Base-by-base conservation (phyloP, 176 grass and related monocot genomes). In the Pharus latifolius region DNA sequence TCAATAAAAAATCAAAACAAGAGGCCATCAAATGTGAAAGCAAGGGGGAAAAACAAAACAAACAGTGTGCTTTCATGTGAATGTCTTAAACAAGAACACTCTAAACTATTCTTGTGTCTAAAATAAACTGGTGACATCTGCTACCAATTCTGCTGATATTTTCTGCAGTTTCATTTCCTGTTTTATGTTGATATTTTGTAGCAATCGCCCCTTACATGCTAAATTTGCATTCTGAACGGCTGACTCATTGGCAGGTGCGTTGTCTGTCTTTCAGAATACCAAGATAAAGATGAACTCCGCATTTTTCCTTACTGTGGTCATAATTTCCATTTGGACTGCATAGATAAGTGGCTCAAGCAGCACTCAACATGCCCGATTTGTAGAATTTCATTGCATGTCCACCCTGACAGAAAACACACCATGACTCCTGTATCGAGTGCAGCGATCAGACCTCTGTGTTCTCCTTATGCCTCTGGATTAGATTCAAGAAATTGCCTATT, bases 281-380 rank as follows among this genome's bases (percentile, higher is more conserved):
- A 96, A 81, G 84, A 88, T 48, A 74, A 88, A 83, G 91, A 91
- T 55, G 19, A 82, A 14, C 63, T 96, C 16, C 81, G 88, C 33
- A 16, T 63, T 40, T 76, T 99, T 65, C 87, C 96, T 32, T 82
- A 84, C 65, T 99, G 96, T 32, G 73, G 87, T 37, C 96, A 99
- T 40, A 75, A 75, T 51, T 99, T 99, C 60, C 96, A 99, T 63
- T 62, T 73, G 58, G 50, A 52, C 24, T 95, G 96, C 83, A 91
- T 99, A 68, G 87, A 95, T 78, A 77, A 83, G 54, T 99, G 96
- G 96, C 43, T 99, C 23, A 85, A 82, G 64, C 90, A 91, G 63
- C 86, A 99, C 48, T 82, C 88, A 17, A 99, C 96, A 17, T 99
- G 96, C 76, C 96, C 96, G 18, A 83, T 99, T 6, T 99, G 96